Conservation (phyloP, 2,329 filamentous ascomycete genomes). For the Allantophomopsis cytisporea region DNA sequence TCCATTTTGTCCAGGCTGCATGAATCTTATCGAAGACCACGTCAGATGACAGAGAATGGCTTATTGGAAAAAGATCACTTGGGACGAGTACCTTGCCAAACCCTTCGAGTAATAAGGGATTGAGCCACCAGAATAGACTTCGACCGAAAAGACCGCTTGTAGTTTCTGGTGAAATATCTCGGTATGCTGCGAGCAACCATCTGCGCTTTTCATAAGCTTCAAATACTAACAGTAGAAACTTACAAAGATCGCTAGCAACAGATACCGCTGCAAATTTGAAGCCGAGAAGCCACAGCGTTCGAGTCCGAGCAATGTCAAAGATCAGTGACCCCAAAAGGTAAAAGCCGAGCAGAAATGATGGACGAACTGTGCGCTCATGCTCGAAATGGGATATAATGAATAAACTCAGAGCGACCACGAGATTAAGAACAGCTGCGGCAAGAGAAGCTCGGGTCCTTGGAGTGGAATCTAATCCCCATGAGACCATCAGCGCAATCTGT, state of each 20-base stretch:
- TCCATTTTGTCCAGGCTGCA: not conserved
- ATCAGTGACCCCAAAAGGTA: conserved; percentile 28
- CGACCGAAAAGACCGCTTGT: conserved; percentile 20
- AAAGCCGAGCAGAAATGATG: conserved; percentile 26
- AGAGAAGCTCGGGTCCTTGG: not conserved
- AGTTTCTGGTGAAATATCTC: conserved; percentile 12
- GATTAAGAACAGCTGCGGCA: conserved; percentile 12
- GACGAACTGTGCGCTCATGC: conserved; percentile 22
- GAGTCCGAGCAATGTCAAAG: conserved; percentile 26
- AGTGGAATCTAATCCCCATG: not conserved
- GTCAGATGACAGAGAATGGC: conserved; percentile 11
- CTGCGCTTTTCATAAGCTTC: conserved; percentile 21
- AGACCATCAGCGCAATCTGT: not conserved
- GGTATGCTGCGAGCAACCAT: conserved; percentile 14
- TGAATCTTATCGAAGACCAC: conserved; percentile 10
- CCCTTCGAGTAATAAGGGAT: conserved; percentile 16
- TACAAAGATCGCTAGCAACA: conserved; percentile 4
- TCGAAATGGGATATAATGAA: conserved; percentile 19
- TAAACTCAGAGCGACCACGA: conserved; percentile 17
- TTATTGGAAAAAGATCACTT: conserved; percentile 13
- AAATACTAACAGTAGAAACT: conserved; percentile 19
- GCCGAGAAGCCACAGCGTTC: conserved; percentile 27
- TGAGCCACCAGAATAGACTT: conserved; percentile 24
- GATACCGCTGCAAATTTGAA: conserved; percentile 15
- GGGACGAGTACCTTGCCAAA: conserved; percentile 11